A percentile compares a stretch with the other conserved stretches of the same genome.
phyloP scores from a whole-genome alignment of 176 grass and related monocot genomes.

The sorghum (Sorghum bicolor) region DNA sequence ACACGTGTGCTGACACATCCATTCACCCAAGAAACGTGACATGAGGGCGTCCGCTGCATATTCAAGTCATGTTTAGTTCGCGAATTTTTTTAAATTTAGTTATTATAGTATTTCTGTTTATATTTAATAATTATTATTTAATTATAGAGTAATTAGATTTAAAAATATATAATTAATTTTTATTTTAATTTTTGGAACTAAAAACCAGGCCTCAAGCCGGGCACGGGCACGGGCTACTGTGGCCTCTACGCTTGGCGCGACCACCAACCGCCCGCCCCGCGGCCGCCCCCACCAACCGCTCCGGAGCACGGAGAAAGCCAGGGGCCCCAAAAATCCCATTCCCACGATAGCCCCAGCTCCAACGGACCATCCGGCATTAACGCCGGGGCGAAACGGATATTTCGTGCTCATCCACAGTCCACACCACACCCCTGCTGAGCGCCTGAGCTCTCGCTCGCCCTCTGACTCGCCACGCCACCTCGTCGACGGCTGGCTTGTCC shows the following conservation, averaged over 20 bases:
- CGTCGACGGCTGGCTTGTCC: slow-evolving; percentile 1
- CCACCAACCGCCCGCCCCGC: slow-evolving; percentile 11
- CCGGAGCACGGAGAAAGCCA: background rate
- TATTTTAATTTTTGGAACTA: no score
- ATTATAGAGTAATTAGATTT: no score
- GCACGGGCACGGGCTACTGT: background rate
- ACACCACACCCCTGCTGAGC: background rate
- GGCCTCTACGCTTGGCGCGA: slow-evolving; percentile 9
- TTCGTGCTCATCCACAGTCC: background rate
- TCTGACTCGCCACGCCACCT: background rate
- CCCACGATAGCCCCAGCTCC: background rate
- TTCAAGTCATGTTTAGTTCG: no score
- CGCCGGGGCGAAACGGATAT: slow-evolving; percentile 19
- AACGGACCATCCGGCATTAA: no score
- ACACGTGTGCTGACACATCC: background rate
- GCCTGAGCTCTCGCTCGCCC: background rate
- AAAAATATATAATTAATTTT: no score
- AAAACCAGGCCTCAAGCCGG: no score
- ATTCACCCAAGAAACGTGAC: background rate
- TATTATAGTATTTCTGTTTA: no score
- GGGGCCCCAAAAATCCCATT: background rate
- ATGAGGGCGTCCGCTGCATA: background rate
- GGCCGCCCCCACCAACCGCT: slow-evolving; percentile 1
- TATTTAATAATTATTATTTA: no score
- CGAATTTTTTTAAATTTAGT: no score